phyloP scores from a whole-genome alignment of 176 grass and related monocot species.

The Triticum timopheevii region DNA sequence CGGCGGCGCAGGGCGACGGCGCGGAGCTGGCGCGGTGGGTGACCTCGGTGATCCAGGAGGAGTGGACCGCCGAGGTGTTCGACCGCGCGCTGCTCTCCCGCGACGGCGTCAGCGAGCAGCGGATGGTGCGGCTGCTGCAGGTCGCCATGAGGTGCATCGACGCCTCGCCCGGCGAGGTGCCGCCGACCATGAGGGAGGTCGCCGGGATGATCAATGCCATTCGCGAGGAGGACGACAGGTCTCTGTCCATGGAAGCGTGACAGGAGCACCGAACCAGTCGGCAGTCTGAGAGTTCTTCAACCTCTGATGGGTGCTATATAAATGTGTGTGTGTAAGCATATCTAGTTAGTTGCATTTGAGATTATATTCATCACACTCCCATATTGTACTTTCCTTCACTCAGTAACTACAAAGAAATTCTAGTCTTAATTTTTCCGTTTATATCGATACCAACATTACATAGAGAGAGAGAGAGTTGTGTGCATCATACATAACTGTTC shows the following conservation, averaged over 20 bases:
- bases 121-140: constrained; percentile 58
- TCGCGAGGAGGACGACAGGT: constrained; percentile 49
- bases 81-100: constrained; percentile 49
- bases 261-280: not conserved
- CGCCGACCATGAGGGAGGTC: constrained; percentile 48
- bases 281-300: not conserved
- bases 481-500: too few relatives aligned
- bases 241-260: constrained; percentile 27
- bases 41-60: constrained; percentile 57
- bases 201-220: constrained; percentile 44
- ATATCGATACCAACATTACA: not conserved
- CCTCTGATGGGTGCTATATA: not conserved
- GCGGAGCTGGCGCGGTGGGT: constrained; percentile 64
- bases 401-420: not conserved
- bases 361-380: not conserved
- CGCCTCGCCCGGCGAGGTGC: constrained; percentile 20
- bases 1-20: constrained; percentile 39
- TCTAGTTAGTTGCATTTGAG: constrained; percentile 13
- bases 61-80: constrained; percentile 82
- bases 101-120: constrained; percentile 36
- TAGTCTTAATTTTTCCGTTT: not conserved
- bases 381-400: not conserved
- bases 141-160: constrained; percentile 55
- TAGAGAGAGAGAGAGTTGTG: not conserved
- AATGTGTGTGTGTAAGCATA: not conserved